Base-by-base conservation (phyloP, 208 protist species). In the Leishmania tarentolae region DNA sequence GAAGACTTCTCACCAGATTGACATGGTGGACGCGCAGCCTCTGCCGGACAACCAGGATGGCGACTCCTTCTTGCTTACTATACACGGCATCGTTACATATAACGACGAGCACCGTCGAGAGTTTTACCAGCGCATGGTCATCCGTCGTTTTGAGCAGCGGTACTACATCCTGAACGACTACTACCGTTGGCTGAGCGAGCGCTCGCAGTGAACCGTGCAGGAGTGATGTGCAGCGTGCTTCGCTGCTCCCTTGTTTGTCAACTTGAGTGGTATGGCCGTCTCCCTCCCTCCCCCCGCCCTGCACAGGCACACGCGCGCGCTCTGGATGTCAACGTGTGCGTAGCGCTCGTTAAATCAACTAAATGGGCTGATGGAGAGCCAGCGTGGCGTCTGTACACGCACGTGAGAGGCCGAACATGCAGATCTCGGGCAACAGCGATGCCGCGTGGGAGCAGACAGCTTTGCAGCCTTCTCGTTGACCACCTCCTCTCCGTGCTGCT, bases 131-230 rank as follows among this genome's bases (percentile, higher is more conserved):
- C 89, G 94, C 37, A 84, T 98, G 72, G 90, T 96, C 24, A 87
- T 98, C 71, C 87, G 92, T n/a, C 88, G 90, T 57, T 82, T 87
- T 28, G 88, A 93, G n/a, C 91, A 88, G 44, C 79, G 85, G 6
- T 96, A 93, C 69, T 96, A 96, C 88, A 96, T 98, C 44, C 40
- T 98, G 31, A 95, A 98, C 76, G 94, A 98, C 82, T 98, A 98
- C 89, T 97, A 97, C 83, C 93, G 94, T 79, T 98, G 94, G 94
- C 81, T 96, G 28, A 87, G 87, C 68, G 94, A 97, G 84, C 87
- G 87, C 65, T 75, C 82, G 46, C 82, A 86, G 82, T 86, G 78
- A 70, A 5, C 28, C 17, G 17, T n/a, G 28, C 40, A 63, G 52
- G 28, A 19, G 31, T 0, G 61, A 68, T 28, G 50, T 46, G 19